A percentile compares a stretch with the other conserved stretches of the same genome.
These are phyloP conservation scores for Paramecium sexaurelia DNA, from an alignment of 73 alveolate species.

Conservation along the genomic window DNA sequence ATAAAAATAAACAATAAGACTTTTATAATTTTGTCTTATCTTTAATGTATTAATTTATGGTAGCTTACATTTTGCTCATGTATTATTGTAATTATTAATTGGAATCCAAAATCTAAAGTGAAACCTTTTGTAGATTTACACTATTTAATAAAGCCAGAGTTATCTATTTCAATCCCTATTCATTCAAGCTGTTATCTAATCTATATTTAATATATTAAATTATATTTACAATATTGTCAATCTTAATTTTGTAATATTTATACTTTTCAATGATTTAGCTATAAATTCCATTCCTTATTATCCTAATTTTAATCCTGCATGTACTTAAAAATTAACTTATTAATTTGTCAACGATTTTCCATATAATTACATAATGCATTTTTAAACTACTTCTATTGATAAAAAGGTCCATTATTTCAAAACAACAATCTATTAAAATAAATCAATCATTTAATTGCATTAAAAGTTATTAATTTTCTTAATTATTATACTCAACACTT, in stretches of 20 bases:
- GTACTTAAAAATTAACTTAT: not conserved
- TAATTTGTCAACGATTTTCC: not conserved
- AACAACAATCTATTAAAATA: not conserved
- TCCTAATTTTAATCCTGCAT: slow-evolving; percentile 11
- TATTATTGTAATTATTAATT: not conserved
- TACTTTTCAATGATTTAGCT: not conserved
- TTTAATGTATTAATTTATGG: not conserved
- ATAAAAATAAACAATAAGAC: not conserved
- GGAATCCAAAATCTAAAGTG: not conserved
- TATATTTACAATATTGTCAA: not conserved
- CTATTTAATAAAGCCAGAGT: not conserved
- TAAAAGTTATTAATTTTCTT: not conserved
- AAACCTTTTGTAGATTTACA: not conserved
- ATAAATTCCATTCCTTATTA: not conserved
- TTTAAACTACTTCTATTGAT: not conserved
- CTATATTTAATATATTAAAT: not conserved
- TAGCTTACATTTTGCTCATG: not conserved
- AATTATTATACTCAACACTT: not conserved
- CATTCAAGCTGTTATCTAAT: not conserved
- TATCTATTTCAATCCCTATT: not conserved
- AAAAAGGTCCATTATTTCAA: not conserved
- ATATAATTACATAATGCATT: slow-evolving; percentile 9
- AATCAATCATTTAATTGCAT: not conserved
- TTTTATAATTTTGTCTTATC: not conserved
- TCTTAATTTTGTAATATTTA: not conserved